Conservation (phyloP, 2,329 filamentous ascomycete species). For the Passalora sequoiae region DNA sequence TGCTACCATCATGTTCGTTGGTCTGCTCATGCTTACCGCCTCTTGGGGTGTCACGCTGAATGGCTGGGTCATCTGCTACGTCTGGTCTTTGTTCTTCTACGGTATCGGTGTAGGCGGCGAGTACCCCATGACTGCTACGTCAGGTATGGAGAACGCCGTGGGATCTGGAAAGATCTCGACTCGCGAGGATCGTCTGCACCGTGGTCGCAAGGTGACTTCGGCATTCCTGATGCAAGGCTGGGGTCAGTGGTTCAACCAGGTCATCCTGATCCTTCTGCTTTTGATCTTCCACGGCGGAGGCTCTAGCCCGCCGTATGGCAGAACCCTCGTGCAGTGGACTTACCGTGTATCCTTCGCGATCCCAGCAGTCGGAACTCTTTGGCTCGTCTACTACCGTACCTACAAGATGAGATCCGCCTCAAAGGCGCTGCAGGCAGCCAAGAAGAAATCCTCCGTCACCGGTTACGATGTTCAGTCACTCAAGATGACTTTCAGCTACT, state of each 20-base stretch:
- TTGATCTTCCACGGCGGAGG: constrained; percentile 80
- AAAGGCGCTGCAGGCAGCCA: constrained; percentile 73
- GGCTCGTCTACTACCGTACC: constrained; percentile 93
- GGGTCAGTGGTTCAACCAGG: constrained; percentile 94
- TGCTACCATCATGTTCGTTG: constrained; percentile 87
- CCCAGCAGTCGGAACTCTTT: constrained; percentile 82
- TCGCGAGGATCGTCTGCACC: constrained; percentile 86
- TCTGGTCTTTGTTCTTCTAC: constrained; percentile 91
- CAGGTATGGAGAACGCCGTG: constrained; percentile 74
- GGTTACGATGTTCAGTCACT: constrained; percentile 89
- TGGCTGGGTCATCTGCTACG: constrained; percentile 96
- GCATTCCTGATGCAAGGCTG: constrained; percentile 98
- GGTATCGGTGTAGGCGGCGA: constrained; percentile 71
- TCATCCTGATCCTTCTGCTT: constrained; percentile 77
- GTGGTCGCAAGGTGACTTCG: constrained; percentile 89
- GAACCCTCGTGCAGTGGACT: constrained; percentile 75
- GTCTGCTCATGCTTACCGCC: constrained; percentile 84
- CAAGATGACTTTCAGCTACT: constrained; percentile 70
- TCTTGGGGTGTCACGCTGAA: constrained; percentile 80
- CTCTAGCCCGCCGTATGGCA: constrained; percentile 71
- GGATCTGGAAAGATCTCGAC: constrained; percentile 84
- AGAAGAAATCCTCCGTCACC: constrained; percentile 81
- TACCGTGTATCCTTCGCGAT: constrained; percentile 91
- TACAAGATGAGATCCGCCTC: constrained; percentile 90
- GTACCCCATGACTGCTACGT: constrained; percentile 95